Conservation (phyloP, 371 early-diverging fungal genomes). For the Haplosporangium sp. region DNA sequence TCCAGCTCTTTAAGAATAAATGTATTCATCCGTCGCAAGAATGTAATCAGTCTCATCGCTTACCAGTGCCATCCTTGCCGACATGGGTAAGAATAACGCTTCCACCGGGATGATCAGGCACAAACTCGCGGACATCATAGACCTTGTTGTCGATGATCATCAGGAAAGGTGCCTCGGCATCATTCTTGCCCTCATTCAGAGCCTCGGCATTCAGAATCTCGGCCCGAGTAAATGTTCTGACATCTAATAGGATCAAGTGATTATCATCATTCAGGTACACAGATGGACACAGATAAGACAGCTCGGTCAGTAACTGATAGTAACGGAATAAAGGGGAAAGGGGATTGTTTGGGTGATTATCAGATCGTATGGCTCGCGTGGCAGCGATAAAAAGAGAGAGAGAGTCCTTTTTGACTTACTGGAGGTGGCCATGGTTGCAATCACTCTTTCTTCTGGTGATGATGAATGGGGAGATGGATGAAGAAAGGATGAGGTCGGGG, state of each 20-base stretch:
- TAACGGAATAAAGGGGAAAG: no score
- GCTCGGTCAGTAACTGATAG: neutral
- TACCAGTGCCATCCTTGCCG: conserved; percentile 88
- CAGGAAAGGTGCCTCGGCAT: conserved; percentile 61
- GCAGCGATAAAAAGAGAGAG: neutral
- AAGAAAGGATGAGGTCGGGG: neutral
- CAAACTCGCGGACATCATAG: conserved; percentile 88
- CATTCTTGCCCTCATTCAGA: conserved; percentile 52
- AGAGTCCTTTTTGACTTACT: conserved; percentile 10
- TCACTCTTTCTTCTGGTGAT: neutral
- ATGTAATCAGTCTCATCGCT: neutral
- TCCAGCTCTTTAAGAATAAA: neutral
- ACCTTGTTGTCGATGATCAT: conserved; percentile 85
- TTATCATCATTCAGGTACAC: neutral
- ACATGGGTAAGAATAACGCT: conserved; percentile 77
- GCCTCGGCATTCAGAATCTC: conserved; percentile 54
- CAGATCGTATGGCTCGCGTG: conserved; percentile 2
- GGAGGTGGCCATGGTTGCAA: conserved; percentile 11
- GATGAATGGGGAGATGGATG: neutral
- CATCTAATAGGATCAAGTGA: conserved; percentile 9
- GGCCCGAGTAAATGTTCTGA: conserved; percentile 48
- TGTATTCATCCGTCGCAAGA: neutral
- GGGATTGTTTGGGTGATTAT: neutral
- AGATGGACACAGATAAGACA: no score
- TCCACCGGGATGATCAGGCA: conserved; percentile 90